Evolutionary conservation across 495 filamentous ascomycete genomes (phyloP).

Genomic region (Lentithecium fluviatile): DNA sequence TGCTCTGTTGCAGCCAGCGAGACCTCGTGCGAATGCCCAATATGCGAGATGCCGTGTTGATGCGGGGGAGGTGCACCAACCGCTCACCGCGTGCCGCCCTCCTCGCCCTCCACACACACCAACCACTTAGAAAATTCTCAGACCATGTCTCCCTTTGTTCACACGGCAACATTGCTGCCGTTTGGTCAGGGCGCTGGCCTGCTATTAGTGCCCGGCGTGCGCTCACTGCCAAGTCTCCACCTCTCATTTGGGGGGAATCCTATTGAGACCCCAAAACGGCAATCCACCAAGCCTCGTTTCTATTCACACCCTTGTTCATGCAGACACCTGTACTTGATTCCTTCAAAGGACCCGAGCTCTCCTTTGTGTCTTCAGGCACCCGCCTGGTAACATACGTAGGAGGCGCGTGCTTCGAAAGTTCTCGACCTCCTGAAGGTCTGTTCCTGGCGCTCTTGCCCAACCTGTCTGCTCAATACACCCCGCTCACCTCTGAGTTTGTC

Average conservation of each 20-base stretch:
- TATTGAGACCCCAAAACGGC: conserved; percentile 33
- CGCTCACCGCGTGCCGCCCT: no score
- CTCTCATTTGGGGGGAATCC: conserved; percentile 10
- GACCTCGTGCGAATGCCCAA: no score
- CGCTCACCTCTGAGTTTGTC: no score
- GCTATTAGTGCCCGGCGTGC: not conserved
- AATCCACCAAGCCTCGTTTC: not conserved
- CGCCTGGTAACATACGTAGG: not conserved
- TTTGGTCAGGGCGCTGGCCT: not conserved
- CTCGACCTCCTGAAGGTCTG: not conserved
- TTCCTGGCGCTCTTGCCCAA: no score
- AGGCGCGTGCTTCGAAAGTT: not conserved
- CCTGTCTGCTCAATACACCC: no score
- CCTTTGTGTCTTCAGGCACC: conserved; percentile 7
- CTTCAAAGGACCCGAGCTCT: not conserved
- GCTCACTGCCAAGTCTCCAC: conserved; percentile 21
- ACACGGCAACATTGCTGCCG: not conserved
- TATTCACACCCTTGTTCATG: conserved; percentile 13
- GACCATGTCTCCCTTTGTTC: no score
- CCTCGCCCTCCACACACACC: no score
- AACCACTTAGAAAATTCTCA: no score
- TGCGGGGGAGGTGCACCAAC: no score
- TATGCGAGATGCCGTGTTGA: no score
- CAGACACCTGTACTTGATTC: not conserved
- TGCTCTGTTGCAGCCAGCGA: no score